phyloP scores from a whole-genome alignment of 2,329 filamentous ascomycete species.

The Cyphellophora europaea region DNA sequence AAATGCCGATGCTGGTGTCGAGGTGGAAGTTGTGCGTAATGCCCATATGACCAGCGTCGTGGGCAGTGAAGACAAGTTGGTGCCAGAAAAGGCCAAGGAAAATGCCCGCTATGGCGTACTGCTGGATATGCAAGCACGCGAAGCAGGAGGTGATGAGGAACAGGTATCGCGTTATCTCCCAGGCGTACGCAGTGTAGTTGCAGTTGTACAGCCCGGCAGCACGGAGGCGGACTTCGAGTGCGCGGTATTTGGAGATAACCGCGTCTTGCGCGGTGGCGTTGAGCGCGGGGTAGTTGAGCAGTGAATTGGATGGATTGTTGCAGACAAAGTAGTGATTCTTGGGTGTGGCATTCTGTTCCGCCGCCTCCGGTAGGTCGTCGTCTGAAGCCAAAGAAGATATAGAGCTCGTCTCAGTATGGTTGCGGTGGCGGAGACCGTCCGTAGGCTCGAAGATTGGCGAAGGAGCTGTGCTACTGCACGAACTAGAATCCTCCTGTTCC shows the following conservation, averaged over 20 bases:
- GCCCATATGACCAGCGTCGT: conserved; percentile 95
- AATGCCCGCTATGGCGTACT: conserved; percentile 61
- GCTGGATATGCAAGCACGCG: conserved; percentile 49
- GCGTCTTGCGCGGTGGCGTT: conserved; percentile 63
- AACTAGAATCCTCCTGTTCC: conserved; percentile 20
- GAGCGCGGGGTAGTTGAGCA: conserved; percentile 63
- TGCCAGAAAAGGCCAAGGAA: conserved; percentile 85
- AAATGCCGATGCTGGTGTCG: conserved; percentile 78
- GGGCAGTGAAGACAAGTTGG: conserved; percentile 84
- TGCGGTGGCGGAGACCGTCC: conserved; percentile 5
- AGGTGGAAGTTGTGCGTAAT: conserved; percentile 84
- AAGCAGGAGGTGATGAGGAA: conserved; percentile 56
- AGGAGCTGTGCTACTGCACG: conserved; percentile 31
- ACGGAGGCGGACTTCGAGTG: conserved; percentile 60
- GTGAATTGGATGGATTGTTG: conserved; percentile 8
- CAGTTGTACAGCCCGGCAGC: conserved; percentile 73
- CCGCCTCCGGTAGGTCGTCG: conserved; percentile 26
- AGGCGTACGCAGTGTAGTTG: conserved; percentile 69
- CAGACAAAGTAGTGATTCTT: conserved; percentile 21
- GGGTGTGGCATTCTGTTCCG: conserved; percentile 16
- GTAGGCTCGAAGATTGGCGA: conserved; percentile 63
- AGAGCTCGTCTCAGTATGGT: conserved; percentile 7
- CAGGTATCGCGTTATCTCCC: conserved; percentile 65
- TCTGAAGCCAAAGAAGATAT: conserved; percentile 51
- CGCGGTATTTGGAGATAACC: conserved; percentile 75